phyloP scores from a whole-genome alignment of 306 rosid species.

The Dalbergia cultrata region DNA sequence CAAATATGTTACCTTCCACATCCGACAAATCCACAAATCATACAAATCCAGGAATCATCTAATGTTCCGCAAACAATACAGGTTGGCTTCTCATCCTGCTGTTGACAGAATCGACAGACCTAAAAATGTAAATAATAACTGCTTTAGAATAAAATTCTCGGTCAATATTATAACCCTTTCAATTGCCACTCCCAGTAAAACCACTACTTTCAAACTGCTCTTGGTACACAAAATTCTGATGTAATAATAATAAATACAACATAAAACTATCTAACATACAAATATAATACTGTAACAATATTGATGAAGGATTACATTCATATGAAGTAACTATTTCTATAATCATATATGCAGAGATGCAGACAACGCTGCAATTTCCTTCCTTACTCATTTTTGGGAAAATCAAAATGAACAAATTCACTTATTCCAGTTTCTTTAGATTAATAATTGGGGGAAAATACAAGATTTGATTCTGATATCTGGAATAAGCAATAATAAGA shows the following conservation, averaged over 20 bases:
- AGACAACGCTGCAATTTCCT: background rate
- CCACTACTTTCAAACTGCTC: background rate
- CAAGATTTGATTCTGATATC: conserved; percentile 21
- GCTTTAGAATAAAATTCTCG: conserved; percentile 42
- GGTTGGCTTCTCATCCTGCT: conserved; percentile 81
- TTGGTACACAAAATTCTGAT: conserved; percentile 29
- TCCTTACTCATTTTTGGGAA: conserved; percentile 16
- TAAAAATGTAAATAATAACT: conserved; percentile 51
- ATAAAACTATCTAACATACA: conserved; percentile 16
- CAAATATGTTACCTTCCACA: conserved; percentile 82
- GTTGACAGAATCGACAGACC: conserved; percentile 92
- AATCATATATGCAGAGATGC: conserved; percentile 24
- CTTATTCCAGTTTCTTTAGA: conserved; percentile 3
- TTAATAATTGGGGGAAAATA: background rate
- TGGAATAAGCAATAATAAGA: conserved; percentile 17
- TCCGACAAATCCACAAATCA: conserved; percentile 94
- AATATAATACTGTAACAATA: background rate
- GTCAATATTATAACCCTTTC: conserved; percentile 38
- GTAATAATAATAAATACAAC: background rate
- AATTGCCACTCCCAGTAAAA: conserved; percentile 10
- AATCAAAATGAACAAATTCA: conserved; percentile 1
- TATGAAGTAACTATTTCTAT: conserved; percentile 9
- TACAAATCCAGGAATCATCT: conserved; percentile 87
- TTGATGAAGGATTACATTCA: background rate
- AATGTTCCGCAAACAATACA: conserved; percentile 83